phyloP scores from a whole-genome alignment of 202 grass and related monocot genomes.

The Panicum virgatum region DNA sequence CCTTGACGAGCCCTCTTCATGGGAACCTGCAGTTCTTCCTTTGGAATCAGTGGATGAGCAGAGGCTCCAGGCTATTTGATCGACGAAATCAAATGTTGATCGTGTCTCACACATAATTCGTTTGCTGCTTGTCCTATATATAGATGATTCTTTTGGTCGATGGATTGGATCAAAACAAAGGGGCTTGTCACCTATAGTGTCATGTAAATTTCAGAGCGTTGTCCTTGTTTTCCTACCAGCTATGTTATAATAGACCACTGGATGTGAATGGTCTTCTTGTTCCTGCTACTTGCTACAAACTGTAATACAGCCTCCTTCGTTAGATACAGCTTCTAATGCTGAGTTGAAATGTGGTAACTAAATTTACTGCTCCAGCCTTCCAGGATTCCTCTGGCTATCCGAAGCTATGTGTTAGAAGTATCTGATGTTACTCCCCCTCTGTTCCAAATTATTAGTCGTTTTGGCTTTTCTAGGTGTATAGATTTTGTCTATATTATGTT shows the following conservation, averaged over 20 bases:
- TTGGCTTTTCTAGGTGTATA: no score
- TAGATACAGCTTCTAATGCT: neutral
- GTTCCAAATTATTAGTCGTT: no score
- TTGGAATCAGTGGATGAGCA: constrained; percentile 76
- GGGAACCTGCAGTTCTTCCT: constrained; percentile 73
- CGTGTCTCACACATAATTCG: neutral
- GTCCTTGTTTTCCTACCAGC: constrained; percentile 12
- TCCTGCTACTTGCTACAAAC: neutral
- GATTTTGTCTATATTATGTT: no score
- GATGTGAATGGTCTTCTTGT: constrained; percentile 26
- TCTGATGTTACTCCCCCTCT: neutral
- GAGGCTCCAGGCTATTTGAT: constrained; percentile 65
- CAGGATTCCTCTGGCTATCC: neutral
- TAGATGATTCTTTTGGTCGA: constrained; percentile 28
- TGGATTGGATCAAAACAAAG: constrained; percentile 7
- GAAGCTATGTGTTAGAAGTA: neutral
- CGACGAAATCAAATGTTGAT: neutral
- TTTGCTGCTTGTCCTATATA: constrained; percentile 40
- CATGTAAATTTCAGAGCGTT: constrained; percentile 49
- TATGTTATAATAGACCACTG: constrained; percentile 27
- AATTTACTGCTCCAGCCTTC: neutral
- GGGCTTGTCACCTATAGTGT: neutral
- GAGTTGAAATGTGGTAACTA: neutral
- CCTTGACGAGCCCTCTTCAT: constrained; percentile 71
- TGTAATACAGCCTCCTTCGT: neutral